phyloP scores from a whole-genome alignment of 768 basidiomycete species.

The Cystofilobasidium bisporidii region DNA sequence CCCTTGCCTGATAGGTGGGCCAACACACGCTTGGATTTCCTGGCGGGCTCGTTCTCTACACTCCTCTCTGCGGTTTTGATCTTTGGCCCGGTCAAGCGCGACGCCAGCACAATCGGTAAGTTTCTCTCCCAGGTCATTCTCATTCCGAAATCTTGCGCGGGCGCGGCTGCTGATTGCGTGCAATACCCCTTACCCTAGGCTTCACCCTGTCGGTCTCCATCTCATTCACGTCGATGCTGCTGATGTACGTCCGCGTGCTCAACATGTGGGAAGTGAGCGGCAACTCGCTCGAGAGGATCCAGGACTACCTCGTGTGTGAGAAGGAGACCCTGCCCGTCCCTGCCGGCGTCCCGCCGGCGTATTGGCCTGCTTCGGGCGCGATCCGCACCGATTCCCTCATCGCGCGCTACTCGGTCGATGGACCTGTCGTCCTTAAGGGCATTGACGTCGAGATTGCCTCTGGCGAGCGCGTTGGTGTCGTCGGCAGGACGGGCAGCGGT shows the following conservation, averaged over 20 bases:
- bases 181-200: too few species aligned
- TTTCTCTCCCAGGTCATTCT: too few species aligned
- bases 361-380: constrained; percentile 55
- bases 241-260: constrained; percentile 35
- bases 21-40: constrained; percentile 50
- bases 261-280: constrained; percentile 32
- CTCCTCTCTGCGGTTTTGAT: constrained; percentile 51
- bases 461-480: constrained; percentile 55
- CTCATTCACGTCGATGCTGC: not conserved
- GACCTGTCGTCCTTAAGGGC: constrained; percentile 54
- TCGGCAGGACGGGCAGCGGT: constrained; percentile 55
- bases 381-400: constrained; percentile 48
- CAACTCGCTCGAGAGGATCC: constrained; percentile 39
- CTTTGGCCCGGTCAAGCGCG: constrained; percentile 40
- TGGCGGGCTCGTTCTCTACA: constrained; percentile 52
- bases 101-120: constrained; percentile 36
- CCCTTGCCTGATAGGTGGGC: too few species aligned
- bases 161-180: too few species aligned
- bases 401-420: constrained; percentile 47
- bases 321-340: constrained; percentile 46
- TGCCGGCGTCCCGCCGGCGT: constrained; percentile 50
- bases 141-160: too few species aligned
- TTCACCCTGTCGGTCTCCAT: constrained; percentile 36
- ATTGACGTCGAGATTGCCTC: constrained; percentile 53
- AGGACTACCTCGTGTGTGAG: constrained; percentile 51